Base-by-base conservation (phyloP, 2,329 filamentous ascomycete genomes). In the Botrytis porri region DNA sequence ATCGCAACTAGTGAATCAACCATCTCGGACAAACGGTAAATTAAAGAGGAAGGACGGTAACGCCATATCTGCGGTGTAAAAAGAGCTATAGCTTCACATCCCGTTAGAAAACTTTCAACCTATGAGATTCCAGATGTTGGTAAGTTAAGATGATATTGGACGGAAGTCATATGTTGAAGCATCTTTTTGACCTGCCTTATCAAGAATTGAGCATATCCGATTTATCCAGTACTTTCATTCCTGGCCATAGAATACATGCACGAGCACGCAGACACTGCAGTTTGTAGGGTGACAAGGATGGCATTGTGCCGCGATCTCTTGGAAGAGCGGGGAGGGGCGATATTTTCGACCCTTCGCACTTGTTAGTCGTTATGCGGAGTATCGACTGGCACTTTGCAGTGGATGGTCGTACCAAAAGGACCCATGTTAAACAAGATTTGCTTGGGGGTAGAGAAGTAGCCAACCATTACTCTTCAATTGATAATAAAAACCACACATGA, bases 161-260 rank as follows among this genome's bases (percentile, higher is more conserved):
- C 25, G 63, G 3, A 51, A 65, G 22, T 20, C 65, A 57, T 25
- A 57, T 32, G 32, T 69, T 41, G 65, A 41, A 14, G 37, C 10
- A 41, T 32, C 25, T 32, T 25, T 32, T 57, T 57, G 35, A 65
- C 59, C 69, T 71, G 69, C 69, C 37, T 41, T 9, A 65, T 71
- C n/a, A 41, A 59, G 70, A 66, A 66, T 9, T 16, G 54, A 48
- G 48, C 37, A 20, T 35, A n/a, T 71, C 64, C 72, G 72, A 73
- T 35, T 64, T 76, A 76, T 64, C 76, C 74, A 74, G 73, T 35
- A 22, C 57, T 37, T 75, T 73, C 37, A 59, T 73, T 77, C 69
- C 59, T 74, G 54, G 70, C 77, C 77, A 78, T 45, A 76, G 73
- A 37, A 75, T 73, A 45, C 59, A 74, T 12, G 73, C 77, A 78